Evolutionary conservation across 2,329 filamentous ascomycete genomes (phyloP).

Genomic region (Botrytis aclada): DNA sequence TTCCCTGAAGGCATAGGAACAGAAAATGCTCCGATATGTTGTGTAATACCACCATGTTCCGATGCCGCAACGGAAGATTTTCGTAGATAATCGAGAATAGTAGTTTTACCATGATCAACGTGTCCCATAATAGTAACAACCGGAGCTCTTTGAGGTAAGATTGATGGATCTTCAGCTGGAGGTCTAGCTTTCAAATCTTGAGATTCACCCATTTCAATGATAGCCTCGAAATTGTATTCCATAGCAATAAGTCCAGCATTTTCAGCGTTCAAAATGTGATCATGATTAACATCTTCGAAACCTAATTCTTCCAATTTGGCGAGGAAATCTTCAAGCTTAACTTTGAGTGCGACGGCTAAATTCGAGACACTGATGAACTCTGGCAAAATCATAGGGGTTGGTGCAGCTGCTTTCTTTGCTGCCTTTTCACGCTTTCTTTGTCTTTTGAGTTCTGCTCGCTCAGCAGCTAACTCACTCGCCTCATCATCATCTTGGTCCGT

Average conservation of each 20-base stretch:
- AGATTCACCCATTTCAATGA: conserved; percentile 62
- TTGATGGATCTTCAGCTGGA: conserved; percentile 62
- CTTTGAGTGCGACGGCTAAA: conserved; percentile 70
- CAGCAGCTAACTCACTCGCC: conserved; percentile 33
- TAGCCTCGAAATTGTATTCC: conserved; percentile 89
- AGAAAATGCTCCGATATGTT: conserved; percentile 97
- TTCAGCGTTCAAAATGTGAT: conserved; percentile 86
- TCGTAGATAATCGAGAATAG: conserved; percentile 86
- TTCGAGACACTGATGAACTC: conserved; percentile 90
- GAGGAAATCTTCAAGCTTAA: conserved; percentile 70
- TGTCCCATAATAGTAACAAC: conserved; percentile 99
- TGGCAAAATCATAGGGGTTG: conserved; percentile 70
- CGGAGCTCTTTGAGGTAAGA: conserved; percentile 73
- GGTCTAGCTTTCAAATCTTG: conserved; percentile 72
- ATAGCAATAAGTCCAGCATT: conserved; percentile 85
- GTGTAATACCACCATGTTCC: conserved; percentile 95
- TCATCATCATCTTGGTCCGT: conserved; percentile 34
- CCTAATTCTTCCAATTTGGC: conserved; percentile 77
- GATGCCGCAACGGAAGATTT: conserved; percentile 88
- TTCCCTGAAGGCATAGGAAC: conserved; percentile 84
- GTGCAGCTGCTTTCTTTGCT: conserved; percentile 43
- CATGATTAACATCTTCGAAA: conserved; percentile 78
- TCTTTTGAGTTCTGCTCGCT: conserved; percentile 45
- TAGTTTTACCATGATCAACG: conserved; percentile 98
- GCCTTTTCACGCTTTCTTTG: conserved; percentile 42